Evolutionary conservation across 164 flowering plant species (phyloP).

Genomic region (Saururus chinensis): DNA sequence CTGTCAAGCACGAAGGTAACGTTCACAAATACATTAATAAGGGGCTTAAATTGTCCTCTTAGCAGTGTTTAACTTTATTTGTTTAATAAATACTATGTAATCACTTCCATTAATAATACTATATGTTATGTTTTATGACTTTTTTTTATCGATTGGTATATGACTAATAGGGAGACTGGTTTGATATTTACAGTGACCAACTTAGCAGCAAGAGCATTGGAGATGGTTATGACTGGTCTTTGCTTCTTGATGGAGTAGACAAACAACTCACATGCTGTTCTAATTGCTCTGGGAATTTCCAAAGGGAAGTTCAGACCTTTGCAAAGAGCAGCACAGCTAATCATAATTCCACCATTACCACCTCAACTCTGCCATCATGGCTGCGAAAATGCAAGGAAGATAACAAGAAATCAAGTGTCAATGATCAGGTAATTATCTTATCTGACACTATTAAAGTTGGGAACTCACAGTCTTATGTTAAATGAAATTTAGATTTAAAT

Average conservation of each 20-base stretch:
- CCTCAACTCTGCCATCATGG: slow-evolving; percentile 78
- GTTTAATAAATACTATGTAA: neutral
- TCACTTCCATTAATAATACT: no score
- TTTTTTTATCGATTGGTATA: no score
- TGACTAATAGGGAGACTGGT: no score
- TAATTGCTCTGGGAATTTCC: slow-evolving; percentile 46
- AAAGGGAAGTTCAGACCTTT: slow-evolving; percentile 35
- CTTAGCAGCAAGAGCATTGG: slow-evolving; percentile 29
- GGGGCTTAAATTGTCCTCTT: no score
- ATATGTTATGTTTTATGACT: no score
- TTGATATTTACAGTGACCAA: slow-evolving; percentile 25
- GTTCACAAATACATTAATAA: no score
- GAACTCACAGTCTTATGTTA: neutral
- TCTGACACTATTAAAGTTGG: neutral
- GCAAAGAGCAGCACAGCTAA: slow-evolving; percentile 16
- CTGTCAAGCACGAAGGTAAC: no score
- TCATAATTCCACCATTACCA: slow-evolving; percentile 22
- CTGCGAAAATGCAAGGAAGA: slow-evolving; percentile 70
- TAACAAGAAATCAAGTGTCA: slow-evolving; percentile 19
- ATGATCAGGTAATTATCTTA: slow-evolving; percentile 40
- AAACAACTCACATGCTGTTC: slow-evolving; percentile 41
- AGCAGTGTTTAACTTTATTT: no score
- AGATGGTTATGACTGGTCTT: slow-evolving; percentile 25
- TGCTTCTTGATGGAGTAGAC: slow-evolving; percentile 22
- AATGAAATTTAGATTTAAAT: neutral